phyloP scores from a whole-genome alignment of 805 yeast genomes.

The Nakazawaea ishiwadae region DNA sequence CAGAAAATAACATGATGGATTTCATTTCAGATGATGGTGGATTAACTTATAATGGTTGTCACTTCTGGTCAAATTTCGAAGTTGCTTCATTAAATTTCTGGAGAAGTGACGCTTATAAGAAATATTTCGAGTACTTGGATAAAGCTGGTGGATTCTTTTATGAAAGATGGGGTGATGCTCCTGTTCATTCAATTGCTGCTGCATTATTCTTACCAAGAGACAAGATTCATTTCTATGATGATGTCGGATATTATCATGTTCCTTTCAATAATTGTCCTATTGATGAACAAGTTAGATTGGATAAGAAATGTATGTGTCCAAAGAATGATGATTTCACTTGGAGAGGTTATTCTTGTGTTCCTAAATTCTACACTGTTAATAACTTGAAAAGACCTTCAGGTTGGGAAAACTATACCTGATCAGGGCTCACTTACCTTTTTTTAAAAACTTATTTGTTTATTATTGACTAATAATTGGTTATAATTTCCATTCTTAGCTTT shows the following conservation, averaged over 20 bases:
- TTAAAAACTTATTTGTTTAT: slow-evolving; percentile 1
- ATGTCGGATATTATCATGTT: slow-evolving; percentile 78
- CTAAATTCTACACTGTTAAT: slow-evolving; percentile 53
- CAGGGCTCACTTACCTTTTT: not conserved
- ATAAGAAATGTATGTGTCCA: slow-evolving; percentile 69
- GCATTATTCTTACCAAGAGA: slow-evolving; percentile 68
- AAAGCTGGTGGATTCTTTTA: slow-evolving; percentile 87
- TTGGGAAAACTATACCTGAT: slow-evolving; percentile 56
- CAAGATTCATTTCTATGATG: slow-evolving; percentile 75
- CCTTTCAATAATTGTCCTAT: slow-evolving; percentile 83
- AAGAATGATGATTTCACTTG: slow-evolving; percentile 73
- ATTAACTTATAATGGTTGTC: slow-evolving; percentile 71
- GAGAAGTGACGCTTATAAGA: slow-evolving; percentile 65
- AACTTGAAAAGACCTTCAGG: slow-evolving; percentile 58
- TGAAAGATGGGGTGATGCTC: slow-evolving; percentile 95
- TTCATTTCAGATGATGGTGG: slow-evolving; percentile 73
- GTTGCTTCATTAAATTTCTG: slow-evolving; percentile 70
- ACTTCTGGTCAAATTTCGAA: slow-evolving; percentile 91
- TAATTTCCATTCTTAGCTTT: too few species aligned
- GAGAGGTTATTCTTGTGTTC: slow-evolving; percentile 69
- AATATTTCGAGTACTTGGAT: slow-evolving; percentile 73
- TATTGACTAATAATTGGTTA: too few species aligned
- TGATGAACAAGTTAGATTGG: slow-evolving; percentile 49
- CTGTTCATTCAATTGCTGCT: slow-evolving; percentile 86
- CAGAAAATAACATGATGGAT: slow-evolving; percentile 58